phyloP scores from a whole-genome alignment of 768 basidiomycete genomes.

The Amanita rimosa region DNA sequence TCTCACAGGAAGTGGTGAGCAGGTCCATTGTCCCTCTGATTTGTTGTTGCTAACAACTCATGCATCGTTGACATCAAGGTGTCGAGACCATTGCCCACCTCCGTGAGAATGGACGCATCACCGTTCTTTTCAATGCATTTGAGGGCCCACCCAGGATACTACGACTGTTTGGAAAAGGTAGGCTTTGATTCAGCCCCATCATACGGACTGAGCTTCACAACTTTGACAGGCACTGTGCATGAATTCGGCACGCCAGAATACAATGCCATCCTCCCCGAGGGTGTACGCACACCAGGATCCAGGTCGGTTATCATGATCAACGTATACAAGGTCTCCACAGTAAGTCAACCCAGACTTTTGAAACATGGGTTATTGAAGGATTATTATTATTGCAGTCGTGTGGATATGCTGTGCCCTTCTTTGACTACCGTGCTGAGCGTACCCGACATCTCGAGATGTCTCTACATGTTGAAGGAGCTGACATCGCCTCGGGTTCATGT shows the following conservation, averaged over 20 bases:
- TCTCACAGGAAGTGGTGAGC: conserved; percentile 51
- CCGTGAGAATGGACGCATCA: conserved; percentile 51
- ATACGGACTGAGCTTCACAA: neutral
- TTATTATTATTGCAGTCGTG: conserved; percentile 44
- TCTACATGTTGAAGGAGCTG: conserved; percentile 29
- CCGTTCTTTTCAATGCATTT: conserved; percentile 52
- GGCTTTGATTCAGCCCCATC: neutral
- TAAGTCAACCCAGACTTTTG: conserved; percentile 13
- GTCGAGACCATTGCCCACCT: conserved; percentile 36
- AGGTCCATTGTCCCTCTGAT: conserved; percentile 8
- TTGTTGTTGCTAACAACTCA: neutral
- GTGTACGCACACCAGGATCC: conserved; percentile 40
- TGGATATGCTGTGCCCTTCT: conserved; percentile 54
- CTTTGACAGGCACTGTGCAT: conserved; percentile 37
- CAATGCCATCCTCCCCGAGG: conserved; percentile 33
- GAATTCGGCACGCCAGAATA: conserved; percentile 58
- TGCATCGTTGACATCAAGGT: conserved; percentile 13
- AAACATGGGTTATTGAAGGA: neutral
- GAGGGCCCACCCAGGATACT: conserved; percentile 48
- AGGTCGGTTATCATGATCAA: conserved; percentile 51
- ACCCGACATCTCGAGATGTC: conserved; percentile 36
- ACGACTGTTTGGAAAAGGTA: conserved; percentile 50
- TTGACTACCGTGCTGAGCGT: conserved; percentile 44
- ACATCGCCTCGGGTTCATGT: conserved; percentile 13
- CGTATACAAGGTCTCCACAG: conserved; percentile 43